These are phyloP conservation scores for Talaromyces proteolyticus DNA, from an alignment of 495 filamentous ascomycete genomes.

Conservation along the genomic window DNA sequence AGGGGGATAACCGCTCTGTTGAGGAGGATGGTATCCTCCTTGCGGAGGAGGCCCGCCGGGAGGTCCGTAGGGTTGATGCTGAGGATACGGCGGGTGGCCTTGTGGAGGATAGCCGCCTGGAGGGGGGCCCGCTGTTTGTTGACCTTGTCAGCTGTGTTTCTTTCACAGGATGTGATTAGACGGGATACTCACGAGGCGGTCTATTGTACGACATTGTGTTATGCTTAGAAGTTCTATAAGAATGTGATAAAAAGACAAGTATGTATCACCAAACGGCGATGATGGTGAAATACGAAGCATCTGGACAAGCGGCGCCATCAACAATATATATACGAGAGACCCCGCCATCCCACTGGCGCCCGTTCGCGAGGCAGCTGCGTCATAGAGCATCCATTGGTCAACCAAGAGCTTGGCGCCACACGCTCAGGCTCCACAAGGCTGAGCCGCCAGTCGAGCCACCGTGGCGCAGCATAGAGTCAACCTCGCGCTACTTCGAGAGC, in stretches of 20 bases:
- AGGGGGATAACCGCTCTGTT: conserved; percentile 12
- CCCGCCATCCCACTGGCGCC: neutral
- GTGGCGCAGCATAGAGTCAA: conserved; percentile 8
- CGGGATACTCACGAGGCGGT: conserved; percentile 4
- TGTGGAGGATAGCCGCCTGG: conserved; percentile 14
- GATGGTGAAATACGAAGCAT: neutral
- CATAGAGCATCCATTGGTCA: neutral
- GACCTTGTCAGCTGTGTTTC: conserved; percentile 1
- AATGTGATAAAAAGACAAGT: neutral
- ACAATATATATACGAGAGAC: neutral
- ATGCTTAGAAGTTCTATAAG: neutral
- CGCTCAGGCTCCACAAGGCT: conserved; percentile 1
- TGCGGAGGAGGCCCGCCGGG: conserved; percentile 29
- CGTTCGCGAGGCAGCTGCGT: neutral
- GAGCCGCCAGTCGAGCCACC: conserved; percentile 1
- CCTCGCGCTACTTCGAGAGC: no score
- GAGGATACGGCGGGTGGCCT: conserved; percentile 18
- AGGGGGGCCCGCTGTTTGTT: neutral
- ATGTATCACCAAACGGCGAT: neutral
- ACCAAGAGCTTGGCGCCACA: neutral
- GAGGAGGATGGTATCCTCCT: conserved; percentile 10
- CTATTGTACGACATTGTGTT: conserved; percentile 4
- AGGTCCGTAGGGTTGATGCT: conserved; percentile 24
- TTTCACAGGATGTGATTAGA: neutral
- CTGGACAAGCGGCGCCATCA: neutral